Evolutionary conservation across 2,329 filamentous ascomycete species (phyloP), one percentile per base, ranked within the genome.

Genomic region (Alternaria hordeiaustralica): DNA sequence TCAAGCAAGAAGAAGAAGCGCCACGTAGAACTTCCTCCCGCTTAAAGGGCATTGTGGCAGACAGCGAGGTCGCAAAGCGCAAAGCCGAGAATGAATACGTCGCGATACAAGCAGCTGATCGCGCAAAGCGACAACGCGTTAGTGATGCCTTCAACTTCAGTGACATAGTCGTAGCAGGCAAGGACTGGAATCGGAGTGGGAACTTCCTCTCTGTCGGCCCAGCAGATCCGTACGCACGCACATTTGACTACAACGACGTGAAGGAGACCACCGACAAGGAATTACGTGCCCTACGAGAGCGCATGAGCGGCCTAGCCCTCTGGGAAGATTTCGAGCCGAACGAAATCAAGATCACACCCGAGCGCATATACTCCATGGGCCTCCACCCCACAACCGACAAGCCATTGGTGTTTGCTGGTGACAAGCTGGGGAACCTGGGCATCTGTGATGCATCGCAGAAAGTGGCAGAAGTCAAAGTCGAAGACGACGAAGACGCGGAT

Each of bases 361-460:
- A 74, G 63, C 69, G 72, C 50, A 73, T 74, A 47, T 99, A 98
- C 75, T 87, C 92, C 0, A 88, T 98, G 72, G 89, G 90, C 0
- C 95, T 99, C 71, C 96, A 99, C 73, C 96, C 96, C 0, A 94
- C 90, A 0, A 85, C 89, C 61, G 89, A 94, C 3, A 98, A 98
- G 73, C 89, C 94, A 0, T 84, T 99, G 3, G 87, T 98, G 2
- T 96, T 99, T 76, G 95, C 95, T 0, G 95, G 95, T 11, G 96
- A 99, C 74, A 99, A 99, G 78, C 87, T 96, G 68, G 95, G 96
- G 1, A 92, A 93, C 23, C 85, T 98, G 62, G 96, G 96, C 0
- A 88, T 99, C 1, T 95, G 97, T 58, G 95, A 99, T 75, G 94
- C 90, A 1, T 94, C 92, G 0, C 93, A 96, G 69, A 86, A 87